Conservation (phyloP, 768 basidiomycete genomes). For the Boletus insuetus region DNA sequence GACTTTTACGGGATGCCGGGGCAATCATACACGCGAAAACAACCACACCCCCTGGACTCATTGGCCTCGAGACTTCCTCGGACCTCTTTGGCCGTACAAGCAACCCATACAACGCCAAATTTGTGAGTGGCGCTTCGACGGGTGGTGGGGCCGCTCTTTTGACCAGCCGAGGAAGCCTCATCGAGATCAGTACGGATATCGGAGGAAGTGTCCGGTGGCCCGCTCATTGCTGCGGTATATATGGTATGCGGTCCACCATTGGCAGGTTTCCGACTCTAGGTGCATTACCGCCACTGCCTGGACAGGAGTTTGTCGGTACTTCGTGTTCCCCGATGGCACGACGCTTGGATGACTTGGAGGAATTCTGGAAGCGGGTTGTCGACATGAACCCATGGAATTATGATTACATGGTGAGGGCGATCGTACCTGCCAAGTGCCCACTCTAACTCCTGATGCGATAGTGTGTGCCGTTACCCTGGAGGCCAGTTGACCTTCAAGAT, state of each 20-base stretch:
- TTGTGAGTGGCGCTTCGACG: conserved; percentile 45
- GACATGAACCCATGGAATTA: conserved; percentile 43
- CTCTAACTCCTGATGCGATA: conserved; percentile 12
- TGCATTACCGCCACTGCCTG: conserved; percentile 31
- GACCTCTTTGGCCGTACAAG: conserved; percentile 46
- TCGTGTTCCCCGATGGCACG: conserved; percentile 42
- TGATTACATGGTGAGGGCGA: conserved; percentile 37
- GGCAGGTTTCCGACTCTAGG: conserved; percentile 40
- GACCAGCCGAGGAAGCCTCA: conserved; percentile 40
- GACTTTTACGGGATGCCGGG: conserved; percentile 41
- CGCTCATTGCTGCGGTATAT: conserved; percentile 46
- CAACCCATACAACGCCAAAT: conserved; percentile 46
- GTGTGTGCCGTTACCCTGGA: conserved; percentile 46
- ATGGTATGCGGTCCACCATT: conserved; percentile 37
- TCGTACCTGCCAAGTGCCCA: not conserved
- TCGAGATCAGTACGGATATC: conserved; percentile 49
- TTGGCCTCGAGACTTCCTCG: conserved; percentile 41
- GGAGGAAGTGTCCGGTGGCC: conserved; percentile 52
- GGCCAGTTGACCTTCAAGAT: conserved; percentile 30
- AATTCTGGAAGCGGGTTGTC: conserved; percentile 43
- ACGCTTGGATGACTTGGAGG: conserved; percentile 39
- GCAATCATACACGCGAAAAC: conserved; percentile 43
- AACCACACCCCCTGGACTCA: conserved; percentile 41
- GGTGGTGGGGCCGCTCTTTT: conserved; percentile 52
- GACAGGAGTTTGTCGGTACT: conserved; percentile 37